Conservation (phyloP, 164 flowering plant species). For the Vitis vinifera region DNA sequence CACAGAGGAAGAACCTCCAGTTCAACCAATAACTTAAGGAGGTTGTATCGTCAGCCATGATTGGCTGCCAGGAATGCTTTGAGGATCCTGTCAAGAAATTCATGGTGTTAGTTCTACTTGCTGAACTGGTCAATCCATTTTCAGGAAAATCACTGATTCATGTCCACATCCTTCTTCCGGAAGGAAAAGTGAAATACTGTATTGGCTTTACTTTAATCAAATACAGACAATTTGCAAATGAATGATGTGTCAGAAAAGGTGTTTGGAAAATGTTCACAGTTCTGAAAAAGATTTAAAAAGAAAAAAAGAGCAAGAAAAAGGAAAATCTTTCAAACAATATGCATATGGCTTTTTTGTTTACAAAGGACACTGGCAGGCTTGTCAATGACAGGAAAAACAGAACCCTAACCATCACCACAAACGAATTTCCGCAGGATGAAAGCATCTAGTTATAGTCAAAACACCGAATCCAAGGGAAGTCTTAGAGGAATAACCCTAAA, state of each 20-base stretch:
- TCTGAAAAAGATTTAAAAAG: no score
- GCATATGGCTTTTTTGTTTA: no score
- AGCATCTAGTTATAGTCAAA: no score
- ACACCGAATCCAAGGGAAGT: no score
- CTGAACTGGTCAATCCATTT: background rate
- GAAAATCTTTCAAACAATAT: no score
- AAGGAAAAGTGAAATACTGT: background rate
- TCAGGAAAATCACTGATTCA: background rate
- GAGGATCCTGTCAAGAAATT: constrained; percentile 30
- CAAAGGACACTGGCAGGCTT: no score
- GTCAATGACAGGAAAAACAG: no score
- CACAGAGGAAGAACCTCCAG: constrained; percentile 55
- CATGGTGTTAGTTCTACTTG: background rate
- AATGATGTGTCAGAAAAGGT: background rate
- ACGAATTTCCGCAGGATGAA: no score
- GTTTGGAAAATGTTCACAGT: no score
- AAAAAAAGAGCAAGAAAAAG: no score
- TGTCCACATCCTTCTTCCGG: background rate
- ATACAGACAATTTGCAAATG: background rate
- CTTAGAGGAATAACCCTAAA: no score
- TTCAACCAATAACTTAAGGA: constrained; percentile 60
- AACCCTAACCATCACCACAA: no score
- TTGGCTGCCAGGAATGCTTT: constrained; percentile 25
- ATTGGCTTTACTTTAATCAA: background rate
- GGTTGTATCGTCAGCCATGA: constrained; percentile 47